phyloP scores from a whole-genome alignment of 495 filamentous ascomycete genomes.

The Annulohypoxylon moriforme region DNA sequence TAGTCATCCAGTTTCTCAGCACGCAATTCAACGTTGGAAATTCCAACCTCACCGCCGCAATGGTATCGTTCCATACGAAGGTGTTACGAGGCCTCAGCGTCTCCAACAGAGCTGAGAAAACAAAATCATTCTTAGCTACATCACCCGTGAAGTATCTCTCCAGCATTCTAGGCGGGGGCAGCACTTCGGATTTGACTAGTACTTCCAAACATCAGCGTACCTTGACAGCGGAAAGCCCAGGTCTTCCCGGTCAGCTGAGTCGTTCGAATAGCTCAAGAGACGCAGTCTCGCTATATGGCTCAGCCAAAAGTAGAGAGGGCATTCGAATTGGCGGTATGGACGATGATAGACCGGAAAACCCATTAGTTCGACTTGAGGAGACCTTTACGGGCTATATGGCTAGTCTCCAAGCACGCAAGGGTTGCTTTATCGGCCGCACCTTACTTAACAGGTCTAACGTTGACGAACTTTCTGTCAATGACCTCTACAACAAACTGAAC shows the following conservation, averaged over 20 bases:
- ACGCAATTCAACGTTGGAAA: slow-evolving; percentile 78
- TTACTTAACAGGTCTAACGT: slow-evolving; percentile 75
- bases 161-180: slow-evolving; percentile 74
- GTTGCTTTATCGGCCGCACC: slow-evolving; percentile 81
- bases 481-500: slow-evolving; percentile 88
- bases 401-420: slow-evolving; percentile 83
- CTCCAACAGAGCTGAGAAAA: slow-evolving; percentile 68
- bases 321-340: slow-evolving; percentile 55
- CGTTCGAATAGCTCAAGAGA: slow-evolving; percentile 59
- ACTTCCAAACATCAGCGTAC: slow-evolving; percentile 54
- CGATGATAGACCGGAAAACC: slow-evolving; percentile 62
- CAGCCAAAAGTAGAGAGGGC: slow-evolving; percentile 61
- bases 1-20: slow-evolving; percentile 72
- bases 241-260: slow-evolving; percentile 49
- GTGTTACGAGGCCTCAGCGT: slow-evolving; percentile 78
- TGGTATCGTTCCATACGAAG: slow-evolving; percentile 76
- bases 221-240: slow-evolving; percentile 51
- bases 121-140: slow-evolving; percentile 73
- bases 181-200: slow-evolving; percentile 40
- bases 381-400: slow-evolving; percentile 87
- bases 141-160: slow-evolving; percentile 94
- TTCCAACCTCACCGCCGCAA: slow-evolving; percentile 68
- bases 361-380: slow-evolving; percentile 79
- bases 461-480: slow-evolving; percentile 84
- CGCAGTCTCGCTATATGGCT: slow-evolving; percentile 56